Base-by-base conservation (phyloP, 768 basidiomycete genomes). In the Lactarius tabidus region DNA sequence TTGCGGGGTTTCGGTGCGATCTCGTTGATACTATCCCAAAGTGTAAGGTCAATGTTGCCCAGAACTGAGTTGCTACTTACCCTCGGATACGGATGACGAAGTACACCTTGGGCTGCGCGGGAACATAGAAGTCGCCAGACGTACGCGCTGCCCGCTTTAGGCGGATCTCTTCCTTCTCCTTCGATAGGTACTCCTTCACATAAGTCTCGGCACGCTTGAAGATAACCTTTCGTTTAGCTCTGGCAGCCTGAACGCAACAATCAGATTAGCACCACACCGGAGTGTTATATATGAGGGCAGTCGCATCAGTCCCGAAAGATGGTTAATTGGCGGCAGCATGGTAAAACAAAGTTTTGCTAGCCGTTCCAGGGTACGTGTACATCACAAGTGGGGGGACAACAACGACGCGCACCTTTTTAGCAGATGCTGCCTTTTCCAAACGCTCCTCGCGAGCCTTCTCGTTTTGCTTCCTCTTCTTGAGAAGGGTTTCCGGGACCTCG, bases 1-100 rank as follows among this genome's bases (percentile, higher is more conserved):
- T 99, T 99, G 76, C 95, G 90, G 74, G 97, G 97, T 81, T 99
- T 99, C 66, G 97, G 97, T 62, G 97, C 94, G 75, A 99, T 97
- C 77, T 98, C 93, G 79, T 98, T 98, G 84, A 99, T 95, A 96
- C 97, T 95, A 70, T 12, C 60, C 6, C 17, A 31, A n/a, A 38
- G 33, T 35, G 55, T 68, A 54, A 65, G 57, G 20, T 45, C n/a
- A 35, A 18, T 57, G 73, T 39, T 73, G 58, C 57, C 41, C 45
- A 29, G 28, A 18, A 41, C 56, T 43, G 18, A 68, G 26, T 54
- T 26, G 31, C 10, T 17, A 84, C 91, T 76, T 74, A 95, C 93
- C 94, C 96, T 76, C 93, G 90, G 75, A 98, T 94, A 80, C 97
- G 89, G 74, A 99, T 80, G 71, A 99, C 96, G 71, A 99, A 98